Conservation (phyloP, 2,329 filamentous ascomycete species). For the Didymella glomerata region DNA sequence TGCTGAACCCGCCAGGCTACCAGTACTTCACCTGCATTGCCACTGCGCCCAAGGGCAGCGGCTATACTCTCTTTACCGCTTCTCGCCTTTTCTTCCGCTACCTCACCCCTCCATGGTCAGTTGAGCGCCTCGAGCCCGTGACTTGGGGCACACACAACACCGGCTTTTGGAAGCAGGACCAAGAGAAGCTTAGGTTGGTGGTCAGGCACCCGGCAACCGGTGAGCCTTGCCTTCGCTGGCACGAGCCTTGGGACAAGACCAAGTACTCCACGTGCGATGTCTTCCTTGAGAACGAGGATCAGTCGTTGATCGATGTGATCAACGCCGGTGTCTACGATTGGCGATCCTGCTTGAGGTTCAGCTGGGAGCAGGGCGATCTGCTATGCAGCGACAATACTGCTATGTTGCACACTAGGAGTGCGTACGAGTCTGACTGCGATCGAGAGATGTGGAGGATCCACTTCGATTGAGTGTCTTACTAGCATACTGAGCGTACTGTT, state of each 20-base stretch:
- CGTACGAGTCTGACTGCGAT: conserved; percentile 52
- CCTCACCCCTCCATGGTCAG: conserved; percentile 51
- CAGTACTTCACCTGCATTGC: conserved; percentile 62
- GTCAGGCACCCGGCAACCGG: conserved; percentile 57
- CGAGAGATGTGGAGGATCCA: conserved; percentile 61
- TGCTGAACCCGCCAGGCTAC: conserved; percentile 49
- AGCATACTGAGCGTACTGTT: background rate
- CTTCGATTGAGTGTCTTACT: conserved; percentile 50
- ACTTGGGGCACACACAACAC: conserved; percentile 38
- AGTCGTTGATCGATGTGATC: conserved; percentile 51
- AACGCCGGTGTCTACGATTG: conserved; percentile 59
- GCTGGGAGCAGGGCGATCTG: conserved; percentile 65
- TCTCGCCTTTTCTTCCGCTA: conserved; percentile 61
- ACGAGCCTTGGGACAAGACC: conserved; percentile 65
- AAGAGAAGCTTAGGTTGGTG: conserved; percentile 58
- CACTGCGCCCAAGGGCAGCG: conserved; percentile 59
- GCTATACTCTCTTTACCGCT: conserved; percentile 64
- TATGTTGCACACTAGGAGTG: conserved; percentile 60
- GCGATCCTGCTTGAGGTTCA: conserved; percentile 60
- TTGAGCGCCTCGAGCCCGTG: conserved; percentile 51
- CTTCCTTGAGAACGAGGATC: conserved; percentile 55
- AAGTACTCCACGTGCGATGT: conserved; percentile 59
- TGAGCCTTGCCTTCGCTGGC: conserved; percentile 62
- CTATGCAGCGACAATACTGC: conserved; percentile 61
- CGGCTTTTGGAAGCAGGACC: conserved; percentile 46